Percentiles rank a stretch among this genome's conserved stretches.
Conservation (phyloP, 2,329 filamentous ascomycete species). For the Botrytis tulipae region DNA sequence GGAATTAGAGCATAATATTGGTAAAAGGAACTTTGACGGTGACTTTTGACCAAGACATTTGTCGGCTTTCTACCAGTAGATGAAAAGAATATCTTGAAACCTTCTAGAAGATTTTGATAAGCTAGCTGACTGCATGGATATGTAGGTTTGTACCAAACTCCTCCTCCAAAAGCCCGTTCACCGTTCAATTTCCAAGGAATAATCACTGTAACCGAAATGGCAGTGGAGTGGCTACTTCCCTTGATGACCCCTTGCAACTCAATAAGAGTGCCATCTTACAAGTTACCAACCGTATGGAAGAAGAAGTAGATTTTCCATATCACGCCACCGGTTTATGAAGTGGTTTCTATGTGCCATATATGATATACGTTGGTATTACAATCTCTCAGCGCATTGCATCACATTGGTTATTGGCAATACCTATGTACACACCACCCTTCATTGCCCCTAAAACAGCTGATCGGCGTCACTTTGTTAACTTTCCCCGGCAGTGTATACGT, state of each 20-base stretch:
- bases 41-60: neutral
- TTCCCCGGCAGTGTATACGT: neutral
- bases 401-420: neutral
- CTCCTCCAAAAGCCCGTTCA: neutral
- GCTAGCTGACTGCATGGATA: neutral
- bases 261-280: neutral
- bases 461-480: neutral
- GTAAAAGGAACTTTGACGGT: neutral
- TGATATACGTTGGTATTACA: neutral
- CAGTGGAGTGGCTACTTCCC: neutral
- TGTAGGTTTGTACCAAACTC: neutral
- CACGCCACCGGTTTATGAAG: neutral
- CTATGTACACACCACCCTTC: neutral
- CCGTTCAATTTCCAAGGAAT: neutral
- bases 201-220: slow-evolving; percentile 3
- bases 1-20: neutral
- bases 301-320: neutral
- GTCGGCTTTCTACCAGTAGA: neutral
- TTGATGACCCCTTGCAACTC: neutral
- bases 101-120: slow-evolving; percentile 17
- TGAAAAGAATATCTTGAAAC: slow-evolving; percentile 5
- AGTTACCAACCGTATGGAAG: neutral
- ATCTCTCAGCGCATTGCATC: neutral
- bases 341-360: neutral
- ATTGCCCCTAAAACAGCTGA: neutral